A percentile compares a stretch with the other conserved stretches of the same genome.
Conservation (phyloP, 164 flowering plant species). For the Magnolia kwangsiensis region DNA sequence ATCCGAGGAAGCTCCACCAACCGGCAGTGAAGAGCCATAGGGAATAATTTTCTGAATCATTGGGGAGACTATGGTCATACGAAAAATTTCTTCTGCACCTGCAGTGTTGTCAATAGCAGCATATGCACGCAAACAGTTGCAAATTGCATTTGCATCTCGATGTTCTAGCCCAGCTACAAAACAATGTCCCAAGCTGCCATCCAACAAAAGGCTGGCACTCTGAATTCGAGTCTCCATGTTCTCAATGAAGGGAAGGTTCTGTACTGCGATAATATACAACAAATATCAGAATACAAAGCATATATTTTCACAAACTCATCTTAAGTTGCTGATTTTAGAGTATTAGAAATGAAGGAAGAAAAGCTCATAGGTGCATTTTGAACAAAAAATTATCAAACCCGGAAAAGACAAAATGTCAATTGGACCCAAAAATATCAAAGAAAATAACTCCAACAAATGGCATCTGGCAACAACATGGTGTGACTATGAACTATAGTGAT, state of each 20-base stretch:
- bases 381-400: no score
- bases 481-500: no score
- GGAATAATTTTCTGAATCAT: conserved; percentile 61
- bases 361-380: not conserved
- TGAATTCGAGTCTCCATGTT: conserved; percentile 95
- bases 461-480: no score
- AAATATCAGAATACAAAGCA: conserved; percentile 7
- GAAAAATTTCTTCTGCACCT: conserved; percentile 86
- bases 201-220: conserved; percentile 68
- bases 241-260: conserved; percentile 92
- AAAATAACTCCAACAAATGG: no score
- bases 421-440: no score
- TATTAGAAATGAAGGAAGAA: not conserved
- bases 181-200: conserved; percentile 93
- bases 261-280: conserved; percentile 63
- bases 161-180: conserved; percentile 84
- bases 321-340: not conserved
- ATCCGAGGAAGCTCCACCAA: conserved; percentile 50
- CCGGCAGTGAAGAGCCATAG: conserved; percentile 36
- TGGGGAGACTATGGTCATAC: conserved; percentile 71
- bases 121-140: conserved; percentile 96
- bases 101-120: conserved; percentile 92
- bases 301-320: not conserved
- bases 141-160: conserved; percentile 76
- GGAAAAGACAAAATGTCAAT: no score